A percentile compares a stretch with the other conserved stretches of the same genome.
phyloP scores from a whole-genome alignment of 2,329 filamentous ascomycete species.

The Grosmannia penicillata region DNA sequence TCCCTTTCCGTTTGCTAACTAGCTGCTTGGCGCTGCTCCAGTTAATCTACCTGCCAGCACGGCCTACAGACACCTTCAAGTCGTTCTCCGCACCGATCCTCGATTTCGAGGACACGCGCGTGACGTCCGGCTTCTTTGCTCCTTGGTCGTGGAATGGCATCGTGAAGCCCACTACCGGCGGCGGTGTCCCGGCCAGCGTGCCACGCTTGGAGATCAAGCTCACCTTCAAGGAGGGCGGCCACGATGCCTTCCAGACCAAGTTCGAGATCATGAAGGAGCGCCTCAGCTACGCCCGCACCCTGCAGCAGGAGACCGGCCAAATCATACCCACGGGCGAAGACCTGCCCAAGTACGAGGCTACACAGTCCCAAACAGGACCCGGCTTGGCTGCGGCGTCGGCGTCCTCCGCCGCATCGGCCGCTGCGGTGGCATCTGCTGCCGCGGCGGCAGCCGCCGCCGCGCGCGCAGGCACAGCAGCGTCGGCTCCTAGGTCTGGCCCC shows the following conservation, averaged over 20 bases:
- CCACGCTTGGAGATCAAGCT: conserved; percentile 67
- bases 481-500: not conserved
- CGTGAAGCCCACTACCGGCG: conserved; percentile 67
- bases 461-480: not conserved
- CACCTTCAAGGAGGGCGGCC: conserved; percentile 90
- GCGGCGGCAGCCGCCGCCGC: conserved; percentile 6
- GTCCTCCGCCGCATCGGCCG: conserved; percentile 12
- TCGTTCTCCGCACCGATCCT: conserved; percentile 84
- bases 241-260: conserved; percentile 72
- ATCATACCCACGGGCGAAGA: conserved; percentile 61
- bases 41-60: conserved; percentile 76
- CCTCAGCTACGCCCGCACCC: conserved; percentile 64
- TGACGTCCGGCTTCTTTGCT: conserved; percentile 81
- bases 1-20: not conserved
- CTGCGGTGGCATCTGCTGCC: conserved; percentile 11
- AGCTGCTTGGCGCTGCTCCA: conserved; percentile 20
- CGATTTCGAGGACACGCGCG: conserved; percentile 73
- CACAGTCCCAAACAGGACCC: conserved; percentile 12
- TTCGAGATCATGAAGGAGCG: conserved; percentile 79
- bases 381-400: conserved; percentile 2
- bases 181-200: conserved; percentile 63
- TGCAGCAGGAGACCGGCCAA: conserved; percentile 53
- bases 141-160: conserved; percentile 78
- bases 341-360: conserved; percentile 69
- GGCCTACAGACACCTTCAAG: conserved; percentile 54